These are phyloP conservation scores for Moricandia arvensis DNA, from an alignment of 345 rosid genomes.

Conservation along the genomic window DNA sequence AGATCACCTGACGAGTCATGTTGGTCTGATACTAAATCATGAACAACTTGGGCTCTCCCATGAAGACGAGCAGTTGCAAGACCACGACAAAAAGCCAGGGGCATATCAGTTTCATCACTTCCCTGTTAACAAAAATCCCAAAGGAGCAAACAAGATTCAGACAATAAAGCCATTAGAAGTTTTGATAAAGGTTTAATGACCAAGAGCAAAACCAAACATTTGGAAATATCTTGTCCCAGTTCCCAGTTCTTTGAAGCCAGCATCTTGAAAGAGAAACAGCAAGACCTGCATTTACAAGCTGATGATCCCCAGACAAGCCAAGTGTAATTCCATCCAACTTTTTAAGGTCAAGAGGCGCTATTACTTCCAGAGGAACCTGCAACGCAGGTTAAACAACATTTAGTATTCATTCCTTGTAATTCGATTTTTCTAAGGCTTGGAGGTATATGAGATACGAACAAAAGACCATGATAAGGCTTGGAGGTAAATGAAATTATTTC, in stretches of 20 bases:
- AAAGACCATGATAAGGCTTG: background rate
- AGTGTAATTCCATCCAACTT: slow-evolving; percentile 53
- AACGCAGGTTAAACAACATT: slow-evolving; percentile 24
- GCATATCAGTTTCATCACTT: slow-evolving; percentile 44
- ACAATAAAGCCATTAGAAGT: background rate
- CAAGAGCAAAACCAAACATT: slow-evolving; percentile 44
- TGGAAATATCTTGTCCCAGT: slow-evolving; percentile 53
- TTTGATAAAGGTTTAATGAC: slow-evolving; percentile 9
- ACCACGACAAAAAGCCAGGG: slow-evolving; percentile 67
- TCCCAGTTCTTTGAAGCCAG: slow-evolving; percentile 83
- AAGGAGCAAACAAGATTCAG: slow-evolving; percentile 7
- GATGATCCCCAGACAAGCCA: slow-evolving; percentile 84
- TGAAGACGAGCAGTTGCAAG: slow-evolving; percentile 71
- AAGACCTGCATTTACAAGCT: slow-evolving; percentile 80
- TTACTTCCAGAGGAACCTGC: slow-evolving; percentile 71
- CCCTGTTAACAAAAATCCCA: slow-evolving; percentile 35
- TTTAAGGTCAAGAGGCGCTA: slow-evolving; percentile 53
- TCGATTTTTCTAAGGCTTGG: background rate
- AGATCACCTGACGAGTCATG: slow-evolving; percentile 53
- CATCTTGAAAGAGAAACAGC: slow-evolving; percentile 77
- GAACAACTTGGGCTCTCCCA: slow-evolving; percentile 81
- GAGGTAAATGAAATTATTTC: background rate
- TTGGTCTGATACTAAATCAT: slow-evolving; percentile 48
- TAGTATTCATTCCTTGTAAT: slow-evolving; percentile 4
- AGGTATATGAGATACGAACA: background rate